Conservation (phyloP, 768 basidiomycete genomes). For the Russula lepida region DNA sequence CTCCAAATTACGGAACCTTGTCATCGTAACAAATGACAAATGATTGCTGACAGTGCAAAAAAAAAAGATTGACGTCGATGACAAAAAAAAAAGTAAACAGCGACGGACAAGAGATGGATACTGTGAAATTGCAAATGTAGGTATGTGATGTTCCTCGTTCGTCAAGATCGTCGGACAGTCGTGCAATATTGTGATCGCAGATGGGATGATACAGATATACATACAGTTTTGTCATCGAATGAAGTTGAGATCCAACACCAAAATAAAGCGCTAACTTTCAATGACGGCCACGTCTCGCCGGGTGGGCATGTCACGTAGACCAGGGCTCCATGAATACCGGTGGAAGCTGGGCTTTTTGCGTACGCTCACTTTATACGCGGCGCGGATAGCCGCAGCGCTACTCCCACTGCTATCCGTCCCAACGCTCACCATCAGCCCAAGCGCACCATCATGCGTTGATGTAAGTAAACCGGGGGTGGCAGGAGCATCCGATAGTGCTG, state of each 20-base stretch:
- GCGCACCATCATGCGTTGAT: slow-evolving; percentile 12
- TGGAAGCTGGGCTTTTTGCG: slow-evolving; percentile 40
- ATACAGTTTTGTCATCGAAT: slow-evolving; percentile 12
- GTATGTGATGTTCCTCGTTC: slow-evolving; percentile 18
- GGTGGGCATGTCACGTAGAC: neutral
- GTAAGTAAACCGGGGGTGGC: slow-evolving; percentile 8
- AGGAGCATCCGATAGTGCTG: slow-evolving; percentile 7
- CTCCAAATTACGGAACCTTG: slow-evolving; percentile 1
- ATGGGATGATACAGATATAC: slow-evolving; percentile 17
- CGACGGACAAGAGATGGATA: slow-evolving; percentile 7
- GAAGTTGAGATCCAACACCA: neutral
- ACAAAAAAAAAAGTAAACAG: neutral
- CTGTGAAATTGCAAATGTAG: slow-evolving; percentile 17
- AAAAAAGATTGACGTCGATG: slow-evolving; percentile 8
- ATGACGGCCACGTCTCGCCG: slow-evolving; percentile 15
- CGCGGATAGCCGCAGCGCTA: slow-evolving; percentile 39
- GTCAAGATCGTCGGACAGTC: slow-evolving; percentile 18
- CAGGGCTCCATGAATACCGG: slow-evolving; percentile 43
- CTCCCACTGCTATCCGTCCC: slow-evolving; percentile 19
- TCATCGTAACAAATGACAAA: neutral
- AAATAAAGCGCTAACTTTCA: slow-evolving; percentile 7
- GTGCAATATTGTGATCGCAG: slow-evolving; percentile 15
- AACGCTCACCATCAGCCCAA: slow-evolving; percentile 12
- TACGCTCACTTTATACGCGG: slow-evolving; percentile 43
- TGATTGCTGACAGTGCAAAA: neutral